Percentiles rank a stretch among this genome's conserved stretches.
These are phyloP conservation scores for Pythium chondricola DNA, from an alignment of 352 stramenopile species.

Conservation along the genomic window DNA sequence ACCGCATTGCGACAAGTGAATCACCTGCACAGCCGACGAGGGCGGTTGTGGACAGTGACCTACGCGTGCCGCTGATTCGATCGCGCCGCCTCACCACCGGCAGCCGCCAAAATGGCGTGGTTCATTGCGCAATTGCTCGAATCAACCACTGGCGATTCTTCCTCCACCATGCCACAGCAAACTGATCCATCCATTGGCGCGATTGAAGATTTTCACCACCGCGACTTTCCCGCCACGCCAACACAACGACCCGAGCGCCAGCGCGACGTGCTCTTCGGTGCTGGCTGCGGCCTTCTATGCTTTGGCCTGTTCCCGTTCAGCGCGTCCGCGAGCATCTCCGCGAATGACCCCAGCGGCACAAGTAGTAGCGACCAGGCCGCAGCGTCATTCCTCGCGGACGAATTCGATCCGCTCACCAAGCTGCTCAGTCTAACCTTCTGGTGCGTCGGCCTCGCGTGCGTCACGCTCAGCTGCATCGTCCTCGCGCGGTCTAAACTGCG, in stretches of 20 bases:
- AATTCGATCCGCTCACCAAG: constrained; percentile 17
- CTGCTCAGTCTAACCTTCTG: constrained; percentile 12
- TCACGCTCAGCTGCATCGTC: constrained; percentile 21
- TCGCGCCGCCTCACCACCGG: too few species aligned
- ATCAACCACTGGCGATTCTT: too few species aligned
- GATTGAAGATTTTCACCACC: background rate
- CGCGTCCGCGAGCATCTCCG: background rate
- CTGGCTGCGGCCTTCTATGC: constrained; percentile 22
- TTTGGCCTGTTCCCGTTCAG: constrained; percentile 25
- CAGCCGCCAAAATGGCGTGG: too few species aligned
- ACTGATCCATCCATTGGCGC: too few species aligned
- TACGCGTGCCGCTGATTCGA: too few species aligned
- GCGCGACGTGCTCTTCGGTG: constrained; percentile 26
- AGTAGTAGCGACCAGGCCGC: too few species aligned
- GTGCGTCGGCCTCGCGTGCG: constrained; percentile 12
- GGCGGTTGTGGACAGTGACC: too few species aligned
- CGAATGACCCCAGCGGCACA: background rate
- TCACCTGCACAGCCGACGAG: too few species aligned
- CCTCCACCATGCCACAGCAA: too few species aligned
- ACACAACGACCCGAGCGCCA: constrained; percentile 2
- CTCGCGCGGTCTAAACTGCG: constrained; percentile 13
- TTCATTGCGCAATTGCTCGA: too few species aligned
- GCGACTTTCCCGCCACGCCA: background rate
- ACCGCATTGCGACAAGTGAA: too few species aligned
- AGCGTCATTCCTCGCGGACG: background rate